These are phyloP conservation scores for Mortierella sp. DNA, from an alignment of 371 early-diverging fungal genomes.

Conservation along the genomic window DNA sequence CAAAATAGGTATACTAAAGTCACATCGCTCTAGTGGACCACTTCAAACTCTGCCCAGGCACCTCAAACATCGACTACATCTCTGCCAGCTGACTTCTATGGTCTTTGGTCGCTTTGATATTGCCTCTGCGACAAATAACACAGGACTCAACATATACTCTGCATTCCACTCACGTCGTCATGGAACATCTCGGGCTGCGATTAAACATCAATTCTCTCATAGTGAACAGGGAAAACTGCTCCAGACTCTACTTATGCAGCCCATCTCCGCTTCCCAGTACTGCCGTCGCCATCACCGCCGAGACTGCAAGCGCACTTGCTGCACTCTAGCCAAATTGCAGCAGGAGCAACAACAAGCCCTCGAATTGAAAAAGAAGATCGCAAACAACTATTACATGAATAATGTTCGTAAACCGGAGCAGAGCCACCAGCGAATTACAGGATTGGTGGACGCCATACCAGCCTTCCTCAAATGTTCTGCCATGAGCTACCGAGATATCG, in stretches of 20 bases:
- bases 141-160: slow-evolving; percentile 53
- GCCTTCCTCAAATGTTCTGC: slow-evolving; percentile 70
- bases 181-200: slow-evolving; percentile 48
- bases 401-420: slow-evolving; percentile 35
- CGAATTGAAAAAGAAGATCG: slow-evolving; percentile 57
- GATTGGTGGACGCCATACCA: slow-evolving; percentile 71
- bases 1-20: slow-evolving; percentile 65
- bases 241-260: slow-evolving; percentile 21
- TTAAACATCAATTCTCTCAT: slow-evolving; percentile 30
- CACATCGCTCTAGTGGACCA: slow-evolving; percentile 62
- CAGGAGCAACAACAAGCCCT: slow-evolving; percentile 57
- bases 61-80: slow-evolving; percentile 69
- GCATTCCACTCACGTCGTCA: slow-evolving; percentile 53
- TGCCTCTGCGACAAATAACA: slow-evolving; percentile 57
- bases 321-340: slow-evolving; percentile 50
- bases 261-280: slow-evolving; percentile 29
- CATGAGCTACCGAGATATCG: slow-evolving; percentile 61
- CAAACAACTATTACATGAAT: slow-evolving; percentile 44
- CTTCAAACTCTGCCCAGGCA: slow-evolving; percentile 61
- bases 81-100: slow-evolving; percentile 71
- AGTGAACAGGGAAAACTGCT: slow-evolving; percentile 34
- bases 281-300: slow-evolving; percentile 55
- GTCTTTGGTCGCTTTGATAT: slow-evolving; percentile 74
- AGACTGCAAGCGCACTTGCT: slow-evolving; percentile 52
- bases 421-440: slow-evolving; percentile 26